Percentiles rank a stretch among this genome's conserved stretches.
Evolutionary conservation across 2,329 filamentous ascomycete species (phyloP).

Genomic region (Ophiostoma populinum): DNA sequence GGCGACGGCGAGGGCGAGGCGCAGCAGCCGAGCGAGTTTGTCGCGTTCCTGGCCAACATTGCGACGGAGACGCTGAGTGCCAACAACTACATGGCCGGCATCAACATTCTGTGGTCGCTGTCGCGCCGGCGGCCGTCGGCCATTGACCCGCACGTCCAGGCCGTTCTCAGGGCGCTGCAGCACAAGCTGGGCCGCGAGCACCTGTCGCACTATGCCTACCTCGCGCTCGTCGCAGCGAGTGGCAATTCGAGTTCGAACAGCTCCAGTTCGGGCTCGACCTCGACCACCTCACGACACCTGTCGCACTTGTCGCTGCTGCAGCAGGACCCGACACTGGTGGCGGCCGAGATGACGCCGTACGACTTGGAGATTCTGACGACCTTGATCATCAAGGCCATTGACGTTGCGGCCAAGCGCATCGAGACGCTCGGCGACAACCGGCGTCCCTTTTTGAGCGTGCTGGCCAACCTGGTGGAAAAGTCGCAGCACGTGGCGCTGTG

Average conservation of each 20-base stretch:
- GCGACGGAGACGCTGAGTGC: constrained; percentile 76
- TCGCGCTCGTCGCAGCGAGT: constrained; percentile 34
- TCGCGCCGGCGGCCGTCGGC: constrained; percentile 69
- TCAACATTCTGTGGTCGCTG: constrained; percentile 88
- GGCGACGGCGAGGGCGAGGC: constrained; percentile 66
- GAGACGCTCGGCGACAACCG: constrained; percentile 80
- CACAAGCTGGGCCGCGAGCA: constrained; percentile 87
- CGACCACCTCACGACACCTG: too few species aligned
- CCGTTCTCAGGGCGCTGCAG: constrained; percentile 86
- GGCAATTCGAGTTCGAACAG: too few species aligned
- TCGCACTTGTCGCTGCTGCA: constrained; percentile 24
- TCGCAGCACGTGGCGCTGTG: constrained; percentile 76
- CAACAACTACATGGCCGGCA: constrained; percentile 66
- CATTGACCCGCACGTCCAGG: constrained; percentile 74
- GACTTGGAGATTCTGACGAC: constrained; percentile 80
- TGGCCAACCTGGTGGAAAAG: constrained; percentile 89
- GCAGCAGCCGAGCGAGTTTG: constrained; percentile 68
- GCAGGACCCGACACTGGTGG: constrained; percentile 37
- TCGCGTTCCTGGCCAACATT: constrained; percentile 66
- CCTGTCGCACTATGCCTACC: constrained; percentile 53
- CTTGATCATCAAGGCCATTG: constrained; percentile 87
- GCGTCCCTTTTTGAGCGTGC: constrained; percentile 81
- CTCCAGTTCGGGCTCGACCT: too few species aligned
- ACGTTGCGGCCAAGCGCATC: constrained; percentile 83
- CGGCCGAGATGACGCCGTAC: constrained; percentile 46